Percentiles rank a stretch among this genome's conserved stretches.
Evolutionary conservation across 768 basidiomycete species (phyloP).

Genomic region (Tricholoma furcatifolium): DNA sequence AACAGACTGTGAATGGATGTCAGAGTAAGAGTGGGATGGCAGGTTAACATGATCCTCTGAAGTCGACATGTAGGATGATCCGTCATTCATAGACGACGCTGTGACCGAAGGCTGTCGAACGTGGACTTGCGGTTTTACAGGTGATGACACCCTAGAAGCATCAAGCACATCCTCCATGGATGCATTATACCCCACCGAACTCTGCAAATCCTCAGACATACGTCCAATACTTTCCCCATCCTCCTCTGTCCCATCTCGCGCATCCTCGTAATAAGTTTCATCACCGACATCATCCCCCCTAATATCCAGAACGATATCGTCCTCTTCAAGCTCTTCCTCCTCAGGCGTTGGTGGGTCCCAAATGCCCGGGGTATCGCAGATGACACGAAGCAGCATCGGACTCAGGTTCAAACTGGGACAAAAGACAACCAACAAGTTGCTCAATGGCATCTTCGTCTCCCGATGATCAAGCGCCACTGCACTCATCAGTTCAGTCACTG

Average conservation of each 20-base stretch:
- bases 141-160: constrained; percentile 9
- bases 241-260: constrained; percentile 25
- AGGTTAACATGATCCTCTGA: constrained; percentile 25
- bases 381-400: constrained; percentile 64
- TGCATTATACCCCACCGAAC: constrained; percentile 34
- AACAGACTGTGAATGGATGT: constrained; percentile 21
- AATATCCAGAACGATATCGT: constrained; percentile 24
- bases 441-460: constrained; percentile 90
- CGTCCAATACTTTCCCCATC: constrained; percentile 25
- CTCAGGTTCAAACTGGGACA: constrained; percentile 85
- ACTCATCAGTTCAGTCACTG: constrained; percentile 77
- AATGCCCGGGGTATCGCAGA: constrained; percentile 70
- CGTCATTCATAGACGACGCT: constrained; percentile 19
- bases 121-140: neutral
- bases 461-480: constrained; percentile 65
- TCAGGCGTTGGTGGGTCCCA: constrained; percentile 48
- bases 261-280: constrained; percentile 26
- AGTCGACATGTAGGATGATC: constrained; percentile 28
- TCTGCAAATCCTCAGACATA: constrained; percentile 26
- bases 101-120: constrained; percentile 13
- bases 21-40: constrained; percentile 7
- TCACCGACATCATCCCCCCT: constrained; percentile 19
- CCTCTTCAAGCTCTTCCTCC: constrained; percentile 28
- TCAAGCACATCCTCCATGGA: constrained; percentile 30
- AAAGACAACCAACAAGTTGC: constrained; percentile 84